Base-by-base conservation (phyloP, 2,329 filamentous ascomycete genomes). In the Albifimbria verrucaria region DNA sequence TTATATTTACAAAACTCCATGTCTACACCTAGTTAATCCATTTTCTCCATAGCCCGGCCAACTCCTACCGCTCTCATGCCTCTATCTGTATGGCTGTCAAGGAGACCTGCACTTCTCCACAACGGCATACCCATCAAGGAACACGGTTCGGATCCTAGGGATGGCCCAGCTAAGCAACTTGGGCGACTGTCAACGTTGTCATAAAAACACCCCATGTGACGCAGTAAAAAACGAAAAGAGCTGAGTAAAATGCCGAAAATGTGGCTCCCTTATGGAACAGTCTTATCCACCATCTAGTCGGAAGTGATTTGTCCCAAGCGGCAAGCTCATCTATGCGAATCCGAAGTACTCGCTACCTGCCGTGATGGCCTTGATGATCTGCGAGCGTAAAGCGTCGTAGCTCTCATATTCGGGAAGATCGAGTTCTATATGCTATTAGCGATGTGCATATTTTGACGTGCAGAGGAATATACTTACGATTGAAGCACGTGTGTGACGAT, bases 401-500 rank as follows among this genome's bases (percentile, higher is more conserved):
- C 86, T 95, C 66, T 97, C 94, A 68, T 99, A 99, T 75, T 99
- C 94, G 42, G 94, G 94, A 62, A 99, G 84, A 77, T 99, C 94
- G 68, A 99, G 90, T 77, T 99, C 92, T 96, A 70, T 55, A 50
- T 45, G 36, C 11, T 17, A n/a, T 55, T 48, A 59, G 62, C 80
- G 65, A 79, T 72, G 59, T 59, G 23, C 72, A 59, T 49, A 26
- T 24, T 22, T 50, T 43, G 36, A 12, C 4, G 57, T 80, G 67
- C 77, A 20, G 15, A 41, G 50, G 56, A n/a, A 15, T 22, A 21
- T 42, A 88, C 90, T 88, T 84, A 96, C 92, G 94, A 72, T 99
- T 99, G 77, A 99, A 99, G 79, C 94, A 99, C 58, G 94, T 99
- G 72, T 99, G 95, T 63, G 92, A 96, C 64, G 90, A 96, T 52